Conservation (phyloP, 495 filamentous ascomycete species). For the Cetradonia linearis region DNA sequence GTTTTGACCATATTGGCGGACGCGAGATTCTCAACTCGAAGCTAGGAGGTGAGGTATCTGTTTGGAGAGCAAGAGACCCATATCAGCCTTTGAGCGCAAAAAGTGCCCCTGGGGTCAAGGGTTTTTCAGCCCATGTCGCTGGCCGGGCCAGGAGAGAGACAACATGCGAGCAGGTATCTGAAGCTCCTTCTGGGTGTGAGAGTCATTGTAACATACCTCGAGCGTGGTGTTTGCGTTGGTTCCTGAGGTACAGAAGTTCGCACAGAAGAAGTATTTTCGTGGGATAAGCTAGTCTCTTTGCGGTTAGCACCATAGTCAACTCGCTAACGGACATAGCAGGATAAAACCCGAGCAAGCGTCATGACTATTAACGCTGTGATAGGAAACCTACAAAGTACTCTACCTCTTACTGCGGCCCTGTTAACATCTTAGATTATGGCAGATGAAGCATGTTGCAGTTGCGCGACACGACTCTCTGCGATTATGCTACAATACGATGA, state of each 20-base stretch:
- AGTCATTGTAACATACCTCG: slow-evolving; percentile 13
- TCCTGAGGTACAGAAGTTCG: neutral
- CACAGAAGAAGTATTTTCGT: slow-evolving; percentile 3
- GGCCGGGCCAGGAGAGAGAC: neutral
- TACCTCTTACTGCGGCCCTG: neutral
- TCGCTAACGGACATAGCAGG: slow-evolving; percentile 7
- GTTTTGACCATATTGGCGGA: slow-evolving; percentile 93
- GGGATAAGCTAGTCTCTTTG: neutral
- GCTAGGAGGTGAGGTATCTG: slow-evolving; percentile 69
- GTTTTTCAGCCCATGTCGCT: slow-evolving; percentile 47
- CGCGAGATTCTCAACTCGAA: slow-evolving; percentile 77
- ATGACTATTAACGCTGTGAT: slow-evolving; percentile 4
- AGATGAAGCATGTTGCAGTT: slow-evolving; percentile 53
- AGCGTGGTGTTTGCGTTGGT: neutral
- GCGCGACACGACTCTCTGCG: slow-evolving; percentile 46
- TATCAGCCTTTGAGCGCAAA: slow-evolving; percentile 85
- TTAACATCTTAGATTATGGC: neutral
- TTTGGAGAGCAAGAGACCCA: slow-evolving; percentile 27
- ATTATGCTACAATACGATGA: slow-evolving; percentile 33
- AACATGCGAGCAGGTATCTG: neutral
- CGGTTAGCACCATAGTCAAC: slow-evolving; percentile 4
- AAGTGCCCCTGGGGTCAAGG: slow-evolving; percentile 80
- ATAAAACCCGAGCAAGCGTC: slow-evolving; percentile 5
- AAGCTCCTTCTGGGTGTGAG: neutral
- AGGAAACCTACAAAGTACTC: no score